Evolutionary conservation across 2,329 filamentous ascomycete species (phyloP).

Genomic region (Cladorrhinum sp.): DNA sequence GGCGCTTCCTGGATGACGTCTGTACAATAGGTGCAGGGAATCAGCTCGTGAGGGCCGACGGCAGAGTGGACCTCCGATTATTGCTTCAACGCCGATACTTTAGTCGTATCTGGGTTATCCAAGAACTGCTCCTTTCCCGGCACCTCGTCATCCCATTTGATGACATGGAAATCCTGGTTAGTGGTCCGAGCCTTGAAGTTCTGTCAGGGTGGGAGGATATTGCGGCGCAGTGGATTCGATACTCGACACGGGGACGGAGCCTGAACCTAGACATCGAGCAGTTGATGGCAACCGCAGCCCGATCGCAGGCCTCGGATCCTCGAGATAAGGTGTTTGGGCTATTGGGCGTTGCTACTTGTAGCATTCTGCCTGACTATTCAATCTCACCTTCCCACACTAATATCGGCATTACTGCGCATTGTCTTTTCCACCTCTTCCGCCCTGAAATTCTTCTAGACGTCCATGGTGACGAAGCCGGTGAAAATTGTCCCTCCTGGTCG

Average conservation of each 20-base stretch:
- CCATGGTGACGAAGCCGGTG: no score
- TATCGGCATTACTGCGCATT: not conserved
- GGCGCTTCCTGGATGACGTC: not conserved
- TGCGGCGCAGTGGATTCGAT: not conserved
- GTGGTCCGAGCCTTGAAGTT: not conserved
- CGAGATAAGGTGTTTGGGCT: conserved; percentile 5
- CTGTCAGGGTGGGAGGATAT: not conserved
- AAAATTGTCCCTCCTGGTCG: no score
- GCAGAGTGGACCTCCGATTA: not conserved
- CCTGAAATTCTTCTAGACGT: no score
- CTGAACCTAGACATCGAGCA: not conserved
- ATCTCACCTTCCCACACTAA: not conserved
- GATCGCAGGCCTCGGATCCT: not conserved
- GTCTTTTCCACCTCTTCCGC: not conserved
- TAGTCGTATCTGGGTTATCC: conserved; percentile 10
- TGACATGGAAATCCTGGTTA: not conserved
- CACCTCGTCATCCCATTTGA: not conserved
- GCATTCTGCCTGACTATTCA: not conserved
- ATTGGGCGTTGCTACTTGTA: not conserved
- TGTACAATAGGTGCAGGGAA: not conserved
- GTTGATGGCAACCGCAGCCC: not conserved
- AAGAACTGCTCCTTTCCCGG: conserved; percentile 4
- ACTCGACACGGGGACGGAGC: not conserved
- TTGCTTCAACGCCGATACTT: conserved; percentile 8
- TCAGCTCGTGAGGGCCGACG: not conserved